Conservation (phyloP, 139 green algal species). For the Dunaliella primolecta region DNA sequence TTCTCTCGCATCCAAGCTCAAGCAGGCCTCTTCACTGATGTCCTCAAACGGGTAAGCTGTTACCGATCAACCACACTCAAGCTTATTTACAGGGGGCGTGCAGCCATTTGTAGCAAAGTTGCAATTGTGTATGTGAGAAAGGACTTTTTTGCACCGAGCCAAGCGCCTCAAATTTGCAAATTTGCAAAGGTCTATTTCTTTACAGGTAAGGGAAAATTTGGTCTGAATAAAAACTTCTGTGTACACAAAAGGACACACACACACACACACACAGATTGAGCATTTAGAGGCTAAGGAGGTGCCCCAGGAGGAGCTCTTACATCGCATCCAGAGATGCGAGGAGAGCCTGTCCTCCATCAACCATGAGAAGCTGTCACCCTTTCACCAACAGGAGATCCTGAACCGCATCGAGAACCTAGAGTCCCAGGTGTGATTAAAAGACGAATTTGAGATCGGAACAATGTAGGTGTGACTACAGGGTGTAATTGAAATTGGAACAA, state of each 20-base stretch:
- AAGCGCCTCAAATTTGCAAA: constrained; percentile 1
- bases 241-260: not conserved
- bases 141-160: not conserved
- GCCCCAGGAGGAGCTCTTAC: constrained; percentile 26
- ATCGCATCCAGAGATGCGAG: constrained; percentile 30
- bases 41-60: constrained; percentile 13
- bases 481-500: no score
- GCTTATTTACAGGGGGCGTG: not conserved
- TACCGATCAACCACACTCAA: no score
- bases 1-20: constrained; percentile 21
- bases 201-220: not conserved
- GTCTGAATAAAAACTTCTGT: no score
- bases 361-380: constrained; percentile 33
- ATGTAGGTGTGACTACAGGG: no score
- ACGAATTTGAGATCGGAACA: no score
- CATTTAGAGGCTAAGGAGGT: constrained; percentile 37
- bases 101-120: not conserved
- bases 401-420: constrained; percentile 16
- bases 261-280: constrained; percentile 29
- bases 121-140: not conserved
- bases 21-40: constrained; percentile 9
- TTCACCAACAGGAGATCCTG: constrained; percentile 44
- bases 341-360: constrained; percentile 14
- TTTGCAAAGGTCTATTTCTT: not conserved
- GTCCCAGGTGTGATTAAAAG: constrained; percentile 11